Conservation (phyloP, 2,329 filamentous ascomycete species). For the Fusarium sp. region DNA sequence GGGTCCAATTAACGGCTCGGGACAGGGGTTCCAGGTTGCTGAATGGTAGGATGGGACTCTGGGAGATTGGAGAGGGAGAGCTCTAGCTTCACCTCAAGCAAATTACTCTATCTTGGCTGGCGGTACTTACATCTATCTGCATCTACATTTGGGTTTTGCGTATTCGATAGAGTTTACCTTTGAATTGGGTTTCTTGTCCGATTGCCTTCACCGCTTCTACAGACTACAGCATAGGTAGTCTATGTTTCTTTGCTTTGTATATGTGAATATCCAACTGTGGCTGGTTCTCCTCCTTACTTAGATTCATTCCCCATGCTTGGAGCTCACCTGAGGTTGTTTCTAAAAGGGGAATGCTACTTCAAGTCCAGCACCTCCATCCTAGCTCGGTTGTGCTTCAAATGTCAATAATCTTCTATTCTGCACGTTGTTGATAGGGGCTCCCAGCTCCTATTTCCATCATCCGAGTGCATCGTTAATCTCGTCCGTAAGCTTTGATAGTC, state of each 20-base stretch:
- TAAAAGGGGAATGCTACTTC: slow-evolving; percentile 41
- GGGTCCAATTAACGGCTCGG: slow-evolving; percentile 44
- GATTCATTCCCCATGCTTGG: slow-evolving; percentile 27
- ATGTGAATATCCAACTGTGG: slow-evolving; percentile 3
- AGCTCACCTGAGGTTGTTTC: slow-evolving; percentile 38
- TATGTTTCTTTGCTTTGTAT: background rate
- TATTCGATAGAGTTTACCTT: slow-evolving; percentile 5
- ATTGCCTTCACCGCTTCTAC: background rate
- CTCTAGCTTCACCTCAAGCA: slow-evolving; percentile 39
- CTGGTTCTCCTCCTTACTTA: slow-evolving; percentile 21
- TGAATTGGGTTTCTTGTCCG: slow-evolving; percentile 8
- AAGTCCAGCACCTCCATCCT: background rate
- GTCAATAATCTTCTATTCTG: slow-evolving; percentile 15
- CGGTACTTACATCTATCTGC: slow-evolving; percentile 6
- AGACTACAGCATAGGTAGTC: background rate
- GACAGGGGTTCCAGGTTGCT: slow-evolving; percentile 42
- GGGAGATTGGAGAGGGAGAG: slow-evolving; percentile 45
- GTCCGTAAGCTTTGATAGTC: background rate
- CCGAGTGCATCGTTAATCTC: slow-evolving; percentile 3
- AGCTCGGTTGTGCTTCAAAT: slow-evolving; percentile 30
- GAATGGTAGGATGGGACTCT: slow-evolving; percentile 30
- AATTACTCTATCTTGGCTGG: slow-evolving; percentile 35
- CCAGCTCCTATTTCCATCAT: slow-evolving; percentile 13
- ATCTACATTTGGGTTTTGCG: background rate
- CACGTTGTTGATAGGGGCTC: slow-evolving; percentile 25